These are phyloP conservation scores for Mrakia frigida DNA, from an alignment of 768 basidiomycete genomes.

Conservation along the genomic window DNA sequence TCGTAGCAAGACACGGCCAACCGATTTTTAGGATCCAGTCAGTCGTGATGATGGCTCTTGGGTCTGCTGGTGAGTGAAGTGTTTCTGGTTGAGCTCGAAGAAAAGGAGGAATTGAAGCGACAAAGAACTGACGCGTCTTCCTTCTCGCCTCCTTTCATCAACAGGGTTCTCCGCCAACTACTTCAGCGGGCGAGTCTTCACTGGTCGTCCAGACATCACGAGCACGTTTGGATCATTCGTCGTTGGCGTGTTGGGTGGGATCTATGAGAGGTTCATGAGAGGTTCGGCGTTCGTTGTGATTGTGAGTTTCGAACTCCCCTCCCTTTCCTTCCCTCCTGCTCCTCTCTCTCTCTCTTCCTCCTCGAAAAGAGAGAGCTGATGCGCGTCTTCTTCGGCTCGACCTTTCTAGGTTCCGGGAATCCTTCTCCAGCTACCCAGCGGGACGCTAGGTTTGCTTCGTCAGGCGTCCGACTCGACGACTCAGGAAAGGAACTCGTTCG, in stretches of 20 bases:
- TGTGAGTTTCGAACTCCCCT: too few species aligned
- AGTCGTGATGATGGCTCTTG: constrained; percentile 51
- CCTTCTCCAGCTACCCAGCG: constrained; percentile 71
- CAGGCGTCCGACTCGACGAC: constrained; percentile 40
- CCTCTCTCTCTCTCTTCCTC: background rate
- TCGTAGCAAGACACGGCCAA: constrained; percentile 46
- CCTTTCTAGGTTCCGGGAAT: constrained; percentile 40
- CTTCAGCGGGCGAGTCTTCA: constrained; percentile 56
- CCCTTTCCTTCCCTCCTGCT: too few species aligned
- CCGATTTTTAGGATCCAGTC: constrained; percentile 45
- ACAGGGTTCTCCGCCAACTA: constrained; percentile 60
- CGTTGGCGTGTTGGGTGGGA: constrained; percentile 70
- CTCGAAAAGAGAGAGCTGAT: too few species aligned
- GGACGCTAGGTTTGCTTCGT: constrained; percentile 67
- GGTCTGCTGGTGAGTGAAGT: constrained; percentile 44
- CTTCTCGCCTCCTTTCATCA: constrained; percentile 33
- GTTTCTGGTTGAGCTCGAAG: too few species aligned
- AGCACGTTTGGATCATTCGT: constrained; percentile 68
- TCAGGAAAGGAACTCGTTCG: constrained; percentile 50
- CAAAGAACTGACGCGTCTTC: too few species aligned
- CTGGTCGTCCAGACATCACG: constrained; percentile 66
- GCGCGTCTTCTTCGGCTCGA: background rate
- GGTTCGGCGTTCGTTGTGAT: constrained; percentile 72
- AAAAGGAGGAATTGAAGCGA: too few species aligned
- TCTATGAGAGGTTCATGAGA: constrained; percentile 66